These are phyloP conservation scores for Talaromyces sp. DNA, from an alignment of 2,329 filamentous ascomycete genomes.

Conservation along the genomic window DNA sequence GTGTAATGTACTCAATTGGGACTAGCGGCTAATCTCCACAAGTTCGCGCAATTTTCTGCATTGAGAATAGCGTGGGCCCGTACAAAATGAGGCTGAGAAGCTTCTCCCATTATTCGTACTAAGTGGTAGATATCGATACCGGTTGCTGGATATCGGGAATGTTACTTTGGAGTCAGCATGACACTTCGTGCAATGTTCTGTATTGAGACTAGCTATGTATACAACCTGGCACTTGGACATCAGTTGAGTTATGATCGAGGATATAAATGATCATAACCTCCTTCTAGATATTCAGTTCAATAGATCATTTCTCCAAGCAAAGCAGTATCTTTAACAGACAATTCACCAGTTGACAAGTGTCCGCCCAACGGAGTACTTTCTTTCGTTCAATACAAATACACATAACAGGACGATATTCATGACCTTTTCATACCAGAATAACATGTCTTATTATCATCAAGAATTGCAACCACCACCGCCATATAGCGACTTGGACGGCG, in stretches of 20 bases:
- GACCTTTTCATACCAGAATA: not conserved
- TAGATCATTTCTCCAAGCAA: not conserved
- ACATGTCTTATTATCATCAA: not conserved
- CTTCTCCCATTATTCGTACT: not conserved
- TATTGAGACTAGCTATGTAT: not conserved
- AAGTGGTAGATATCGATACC: not conserved
- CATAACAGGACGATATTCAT: not conserved
- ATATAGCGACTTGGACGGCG: not conserved
- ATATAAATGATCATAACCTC: not conserved
- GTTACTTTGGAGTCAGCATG: not conserved
- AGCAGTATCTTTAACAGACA: not conserved
- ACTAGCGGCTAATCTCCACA: not conserved
- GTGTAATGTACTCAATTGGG: slow-evolving; percentile 3
- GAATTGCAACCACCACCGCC: not conserved
- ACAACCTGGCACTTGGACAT: not conserved
- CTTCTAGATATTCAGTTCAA: not conserved
- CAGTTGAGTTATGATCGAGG: not conserved
- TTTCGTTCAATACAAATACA: not conserved
- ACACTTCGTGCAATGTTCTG: not conserved
- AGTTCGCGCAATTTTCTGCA: not conserved
- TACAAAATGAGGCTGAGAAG: not conserved
- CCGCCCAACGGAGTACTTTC: too few relatives aligned
- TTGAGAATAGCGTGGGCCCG: not conserved
- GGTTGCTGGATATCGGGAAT: not conserved
- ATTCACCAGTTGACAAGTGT: not conserved